phyloP scores from a whole-genome alignment of 1,284 basidiomycete species.

The Malassezia yamatoensis region DNA sequence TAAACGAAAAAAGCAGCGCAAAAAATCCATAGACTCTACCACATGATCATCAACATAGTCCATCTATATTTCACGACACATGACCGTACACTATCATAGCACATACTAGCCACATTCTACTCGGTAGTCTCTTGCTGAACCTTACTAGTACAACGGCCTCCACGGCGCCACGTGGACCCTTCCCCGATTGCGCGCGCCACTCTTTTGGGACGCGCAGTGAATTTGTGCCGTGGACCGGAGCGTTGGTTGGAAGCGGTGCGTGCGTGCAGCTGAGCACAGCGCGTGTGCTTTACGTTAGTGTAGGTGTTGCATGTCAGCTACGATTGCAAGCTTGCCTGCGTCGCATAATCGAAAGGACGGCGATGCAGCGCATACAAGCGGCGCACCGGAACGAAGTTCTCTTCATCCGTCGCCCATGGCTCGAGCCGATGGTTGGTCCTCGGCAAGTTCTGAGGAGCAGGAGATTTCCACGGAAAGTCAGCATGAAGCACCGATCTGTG shows the following conservation, averaged over 20 bases:
- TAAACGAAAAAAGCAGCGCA: conserved; percentile 32
- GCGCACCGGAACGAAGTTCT: too few species aligned
- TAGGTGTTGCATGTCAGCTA: background rate
- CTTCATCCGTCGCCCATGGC: too few species aligned
- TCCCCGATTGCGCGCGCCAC: background rate
- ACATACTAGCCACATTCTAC: too few species aligned
- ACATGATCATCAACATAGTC: too few species aligned
- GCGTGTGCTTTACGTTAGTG: background rate
- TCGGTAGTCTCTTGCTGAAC: too few species aligned
- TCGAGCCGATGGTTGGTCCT: too few species aligned
- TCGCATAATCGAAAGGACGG: background rate
- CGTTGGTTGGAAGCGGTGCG: background rate
- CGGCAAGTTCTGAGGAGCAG: background rate
- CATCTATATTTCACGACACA: too few species aligned
- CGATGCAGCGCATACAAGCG: background rate
- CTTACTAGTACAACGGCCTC: background rate
- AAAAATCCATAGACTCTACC: too few species aligned
- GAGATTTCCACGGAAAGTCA: background rate
- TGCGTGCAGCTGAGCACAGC: background rate
- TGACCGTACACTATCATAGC: too few species aligned
- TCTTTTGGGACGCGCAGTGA: background rate
- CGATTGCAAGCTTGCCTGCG: background rate
- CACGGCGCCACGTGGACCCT: background rate
- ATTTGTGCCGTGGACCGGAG: background rate
- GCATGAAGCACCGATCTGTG: conserved; percentile 56